Evolutionary conservation across 306 rosid species (phyloP).

Genomic region (Begonia masoniana): DNA sequence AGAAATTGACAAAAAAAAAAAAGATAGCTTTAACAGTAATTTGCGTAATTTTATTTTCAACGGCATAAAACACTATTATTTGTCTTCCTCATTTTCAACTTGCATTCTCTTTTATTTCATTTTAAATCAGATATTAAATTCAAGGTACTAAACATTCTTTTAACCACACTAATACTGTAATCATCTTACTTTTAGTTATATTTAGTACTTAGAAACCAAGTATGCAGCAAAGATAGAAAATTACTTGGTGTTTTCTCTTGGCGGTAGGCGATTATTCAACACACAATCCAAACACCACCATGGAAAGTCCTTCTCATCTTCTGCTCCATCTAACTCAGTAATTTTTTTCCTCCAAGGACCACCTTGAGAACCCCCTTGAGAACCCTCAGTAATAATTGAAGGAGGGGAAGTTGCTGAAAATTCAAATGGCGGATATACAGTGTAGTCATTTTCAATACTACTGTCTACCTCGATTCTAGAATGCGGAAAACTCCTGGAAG

Average conservation of each 20-base stretch:
- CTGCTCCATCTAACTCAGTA: slow-evolving; percentile 82
- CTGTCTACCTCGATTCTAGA: slow-evolving; percentile 71
- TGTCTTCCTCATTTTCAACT: too few species aligned
- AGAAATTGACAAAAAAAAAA: background rate
- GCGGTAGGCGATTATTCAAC: slow-evolving; percentile 74
- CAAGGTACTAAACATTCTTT: slow-evolving; percentile 1
- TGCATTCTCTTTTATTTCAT: background rate
- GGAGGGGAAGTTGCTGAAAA: slow-evolving; percentile 79
- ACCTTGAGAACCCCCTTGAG: slow-evolving; percentile 90
- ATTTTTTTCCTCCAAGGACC: slow-evolving; percentile 96
- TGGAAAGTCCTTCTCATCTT: slow-evolving; percentile 95
- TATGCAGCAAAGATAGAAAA: slow-evolving; percentile 10
- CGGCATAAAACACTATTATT: too few species aligned
- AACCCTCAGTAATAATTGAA: slow-evolving; percentile 87
- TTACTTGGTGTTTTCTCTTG: slow-evolving; percentile 95
- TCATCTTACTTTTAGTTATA: too few species aligned
- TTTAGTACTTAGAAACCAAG: slow-evolving; percentile 4
- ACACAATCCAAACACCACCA: slow-evolving; percentile 92
- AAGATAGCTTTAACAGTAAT: too few species aligned
- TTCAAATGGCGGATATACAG: slow-evolving; percentile 89
- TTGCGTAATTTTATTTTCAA: too few species aligned
- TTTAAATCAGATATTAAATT: background rate
- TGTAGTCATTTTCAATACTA: slow-evolving; percentile 64
- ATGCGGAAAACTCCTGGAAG: slow-evolving; percentile 61
- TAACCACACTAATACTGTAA: background rate